phyloP scores from a whole-genome alignment of 1,139 yeast genomes.

The Diutina ranongensis region DNA sequence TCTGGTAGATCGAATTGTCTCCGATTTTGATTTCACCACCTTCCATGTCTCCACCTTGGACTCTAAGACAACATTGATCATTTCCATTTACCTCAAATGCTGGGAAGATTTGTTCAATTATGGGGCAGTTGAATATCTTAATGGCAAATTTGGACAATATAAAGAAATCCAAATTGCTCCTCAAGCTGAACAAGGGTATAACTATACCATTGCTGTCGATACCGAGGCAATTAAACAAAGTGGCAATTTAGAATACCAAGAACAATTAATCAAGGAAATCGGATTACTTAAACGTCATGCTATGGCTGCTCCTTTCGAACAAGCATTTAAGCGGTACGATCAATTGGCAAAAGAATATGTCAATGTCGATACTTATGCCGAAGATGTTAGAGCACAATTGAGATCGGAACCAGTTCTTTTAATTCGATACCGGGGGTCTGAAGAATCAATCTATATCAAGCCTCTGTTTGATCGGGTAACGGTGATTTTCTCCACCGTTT shows the following conservation, averaged over 20 bases:
- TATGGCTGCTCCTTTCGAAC: constrained; percentile 86
- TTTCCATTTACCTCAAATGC: constrained; percentile 67
- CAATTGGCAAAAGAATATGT: constrained; percentile 48
- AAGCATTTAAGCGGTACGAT: constrained; percentile 73
- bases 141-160: constrained; percentile 26
- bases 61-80: constrained; percentile 47
- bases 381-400: constrained; percentile 38
- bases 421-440: constrained; percentile 74
- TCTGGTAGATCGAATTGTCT: constrained; percentile 77
- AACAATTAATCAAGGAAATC: constrained; percentile 25
- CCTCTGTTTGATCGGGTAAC: constrained; percentile 96
- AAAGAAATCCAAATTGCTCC: constrained; percentile 19
- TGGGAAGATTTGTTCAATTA: constrained; percentile 62
- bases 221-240: constrained; percentile 32
- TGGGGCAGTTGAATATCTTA: constrained; percentile 42
- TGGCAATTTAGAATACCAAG: constrained; percentile 31
- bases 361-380: constrained; percentile 33
- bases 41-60: constrained; percentile 84
- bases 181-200: constrained; percentile 64
- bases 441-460: constrained; percentile 80
- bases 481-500: constrained; percentile 85
- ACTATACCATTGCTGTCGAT: constrained; percentile 67
- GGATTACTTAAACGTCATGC: constrained; percentile 75
- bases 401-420: constrained; percentile 51
- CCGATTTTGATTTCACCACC: constrained; percentile 93